phyloP scores from a whole-genome alignment of 495 filamentous ascomycete species.

The Aspergillus bridgeri region DNA sequence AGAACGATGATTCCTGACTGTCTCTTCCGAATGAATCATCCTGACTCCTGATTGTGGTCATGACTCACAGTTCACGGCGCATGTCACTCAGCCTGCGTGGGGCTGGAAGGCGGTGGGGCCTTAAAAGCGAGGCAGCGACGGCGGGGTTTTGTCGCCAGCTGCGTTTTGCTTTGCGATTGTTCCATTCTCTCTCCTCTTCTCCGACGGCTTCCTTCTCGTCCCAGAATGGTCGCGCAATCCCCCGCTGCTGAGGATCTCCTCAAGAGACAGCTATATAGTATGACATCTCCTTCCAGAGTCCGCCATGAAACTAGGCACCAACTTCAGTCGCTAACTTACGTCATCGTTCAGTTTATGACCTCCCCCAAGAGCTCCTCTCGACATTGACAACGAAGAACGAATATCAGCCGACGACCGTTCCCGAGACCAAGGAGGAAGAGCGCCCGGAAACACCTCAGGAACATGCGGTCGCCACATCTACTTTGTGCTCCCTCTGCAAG shows the following conservation, averaged over 20 bases:
- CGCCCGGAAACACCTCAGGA: slow-evolving; percentile 35
- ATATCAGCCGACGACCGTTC: slow-evolving; percentile 28
- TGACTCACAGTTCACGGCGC: not conserved
- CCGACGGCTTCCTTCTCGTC: not conserved
- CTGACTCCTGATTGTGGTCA: not conserved
- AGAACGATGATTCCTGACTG: not conserved
- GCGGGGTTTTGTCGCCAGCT: not conserved
- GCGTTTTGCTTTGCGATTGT: too few species aligned
- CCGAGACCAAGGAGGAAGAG: slow-evolving; percentile 15
- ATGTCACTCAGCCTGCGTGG: not conserved
- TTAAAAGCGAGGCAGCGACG: not conserved
- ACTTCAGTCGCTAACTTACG: not conserved
- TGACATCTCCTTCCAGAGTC: slow-evolving; percentile 16
- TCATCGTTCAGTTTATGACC: slow-evolving; percentile 67
- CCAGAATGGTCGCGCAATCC: slow-evolving; percentile 18
- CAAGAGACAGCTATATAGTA: slow-evolving; percentile 64
- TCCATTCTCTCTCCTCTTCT: not conserved
- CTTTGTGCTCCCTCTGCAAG: slow-evolving; percentile 78
- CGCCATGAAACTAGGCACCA: not conserved
- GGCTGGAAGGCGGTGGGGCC: not conserved
- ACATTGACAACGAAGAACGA: slow-evolving; percentile 60
- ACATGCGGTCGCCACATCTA: slow-evolving; percentile 55
- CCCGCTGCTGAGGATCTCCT: slow-evolving; percentile 47
- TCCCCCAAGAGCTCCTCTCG: slow-evolving; percentile 71
- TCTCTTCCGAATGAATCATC: not conserved